These are phyloP conservation scores for Nelumbo lutea DNA, from an alignment of 164 flowering plant species.

Conservation along the genomic window DNA sequence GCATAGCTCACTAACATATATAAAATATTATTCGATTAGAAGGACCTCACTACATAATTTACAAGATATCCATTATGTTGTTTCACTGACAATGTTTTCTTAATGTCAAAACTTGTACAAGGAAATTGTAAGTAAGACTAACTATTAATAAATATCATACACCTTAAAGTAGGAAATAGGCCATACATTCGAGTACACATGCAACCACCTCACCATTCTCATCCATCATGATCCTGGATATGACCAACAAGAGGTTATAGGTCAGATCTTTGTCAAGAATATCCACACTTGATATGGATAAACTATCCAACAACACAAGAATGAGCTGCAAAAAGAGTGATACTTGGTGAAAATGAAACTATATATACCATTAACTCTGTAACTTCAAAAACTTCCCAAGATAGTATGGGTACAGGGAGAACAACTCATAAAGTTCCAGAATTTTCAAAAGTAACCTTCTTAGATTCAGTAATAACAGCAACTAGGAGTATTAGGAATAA, in stretches of 20 bases:
- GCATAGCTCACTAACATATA: too few species aligned
- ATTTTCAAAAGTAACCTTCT: constrained; percentile 40
- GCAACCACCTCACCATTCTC: constrained; percentile 54
- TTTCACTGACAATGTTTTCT: too few species aligned
- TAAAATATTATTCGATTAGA: too few species aligned
- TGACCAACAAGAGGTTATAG: constrained; percentile 65
- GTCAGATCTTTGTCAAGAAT: constrained; percentile 45
- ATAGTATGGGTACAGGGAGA: neutral
- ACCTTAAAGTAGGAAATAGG: too few species aligned
- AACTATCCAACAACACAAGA: constrained; percentile 46
- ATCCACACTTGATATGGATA: constrained; percentile 51
- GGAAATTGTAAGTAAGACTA: too few species aligned
- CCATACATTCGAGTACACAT: neutral
- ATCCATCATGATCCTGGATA: constrained; percentile 76
- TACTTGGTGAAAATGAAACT: neutral
- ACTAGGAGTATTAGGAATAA: constrained; percentile 65
- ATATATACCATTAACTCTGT: neutral
- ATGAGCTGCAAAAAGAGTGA: constrained; percentile 47
- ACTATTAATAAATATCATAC: too few species aligned
- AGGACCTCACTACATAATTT: too few species aligned
- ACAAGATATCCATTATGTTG: too few species aligned
- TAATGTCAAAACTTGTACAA: too few species aligned
- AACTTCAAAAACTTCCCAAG: neutral
- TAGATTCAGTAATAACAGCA: constrained; percentile 63
- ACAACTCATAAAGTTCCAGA: neutral